These are phyloP conservation scores for Zizania palustris DNA, from an alignment of 202 grass and related monocot genomes.

Conservation along the genomic window DNA sequence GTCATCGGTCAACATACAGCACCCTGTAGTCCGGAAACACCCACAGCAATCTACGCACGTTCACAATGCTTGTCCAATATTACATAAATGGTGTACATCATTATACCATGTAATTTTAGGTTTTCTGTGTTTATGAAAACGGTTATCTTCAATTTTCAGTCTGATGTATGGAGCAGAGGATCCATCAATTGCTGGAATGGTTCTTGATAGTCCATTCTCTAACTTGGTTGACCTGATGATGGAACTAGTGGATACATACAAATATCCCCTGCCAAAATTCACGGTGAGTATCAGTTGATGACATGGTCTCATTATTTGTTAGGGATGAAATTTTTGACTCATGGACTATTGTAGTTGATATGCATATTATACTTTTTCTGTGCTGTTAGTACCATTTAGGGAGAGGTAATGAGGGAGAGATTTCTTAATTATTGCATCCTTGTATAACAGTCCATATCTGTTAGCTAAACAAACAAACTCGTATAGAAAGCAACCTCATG, in stretches of 20 bases:
- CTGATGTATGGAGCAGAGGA: slow-evolving; percentile 99
- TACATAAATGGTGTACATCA: background rate
- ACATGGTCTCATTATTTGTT: background rate
- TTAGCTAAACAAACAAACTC: background rate
- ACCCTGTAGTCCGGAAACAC: background rate
- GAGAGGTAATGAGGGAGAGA: too few relatives aligned
- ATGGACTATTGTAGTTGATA: slow-evolving; percentile 23
- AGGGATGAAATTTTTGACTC: background rate
- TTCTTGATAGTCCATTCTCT: slow-evolving; percentile 99
- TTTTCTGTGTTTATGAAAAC: slow-evolving; percentile 8
- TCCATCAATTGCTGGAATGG: slow-evolving; percentile 99
- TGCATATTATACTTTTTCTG: background rate
- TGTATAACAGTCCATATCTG: background rate
- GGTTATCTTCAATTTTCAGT: slow-evolving; percentile 54
- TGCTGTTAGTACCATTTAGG: slow-evolving; percentile 19
- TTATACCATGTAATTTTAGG: slow-evolving; percentile 19
- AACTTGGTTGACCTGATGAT: slow-evolving; percentile 99
- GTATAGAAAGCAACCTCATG: background rate
- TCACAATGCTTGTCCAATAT: background rate
- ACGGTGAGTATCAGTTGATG: slow-evolving; percentile 59
- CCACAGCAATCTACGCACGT: background rate
- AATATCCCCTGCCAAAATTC: slow-evolving; percentile 99
- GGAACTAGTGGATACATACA: slow-evolving; percentile 99
- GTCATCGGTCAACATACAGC: background rate
- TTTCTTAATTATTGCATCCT: background rate